Conservation (phyloP, 2,329 filamentous ascomycete species). For the Rhynchosporium secalis region DNA sequence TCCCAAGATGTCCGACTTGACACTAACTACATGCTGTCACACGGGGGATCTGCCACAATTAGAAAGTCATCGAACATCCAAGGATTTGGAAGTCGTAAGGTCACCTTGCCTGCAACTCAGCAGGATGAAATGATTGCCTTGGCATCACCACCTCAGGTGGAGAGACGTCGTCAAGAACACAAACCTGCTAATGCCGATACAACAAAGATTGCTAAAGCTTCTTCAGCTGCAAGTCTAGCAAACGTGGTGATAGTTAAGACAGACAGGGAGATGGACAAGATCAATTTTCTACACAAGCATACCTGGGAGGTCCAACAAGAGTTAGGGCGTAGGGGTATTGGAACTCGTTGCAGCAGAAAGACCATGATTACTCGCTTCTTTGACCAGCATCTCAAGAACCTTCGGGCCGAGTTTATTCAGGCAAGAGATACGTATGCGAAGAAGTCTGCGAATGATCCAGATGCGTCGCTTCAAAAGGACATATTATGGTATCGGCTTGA, state of each 20-base stretch:
- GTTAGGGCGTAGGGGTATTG: neutral
- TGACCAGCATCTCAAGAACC: neutral
- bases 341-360: neutral
- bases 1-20: neutral
- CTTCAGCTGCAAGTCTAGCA: neutral
- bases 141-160: neutral
- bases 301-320: conserved; percentile 3
- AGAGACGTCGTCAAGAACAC: neutral
- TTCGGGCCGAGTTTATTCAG: neutral
- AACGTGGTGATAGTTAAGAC: neutral
- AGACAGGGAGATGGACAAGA: neutral
- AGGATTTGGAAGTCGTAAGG: neutral
- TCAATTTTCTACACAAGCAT: neutral
- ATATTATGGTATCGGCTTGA: conserved; percentile 6
- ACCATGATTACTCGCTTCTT: neutral
- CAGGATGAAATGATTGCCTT: neutral
- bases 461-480: neutral
- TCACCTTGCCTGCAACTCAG: neutral
- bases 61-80: neutral
- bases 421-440: neutral
- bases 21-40: neutral
- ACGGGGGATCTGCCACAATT: neutral
- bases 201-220: neutral
- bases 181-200: neutral
- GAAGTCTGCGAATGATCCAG: neutral